Evolutionary conservation across 768 basidiomycete genomes (phyloP).

Genomic region (Collybia nuda): DNA sequence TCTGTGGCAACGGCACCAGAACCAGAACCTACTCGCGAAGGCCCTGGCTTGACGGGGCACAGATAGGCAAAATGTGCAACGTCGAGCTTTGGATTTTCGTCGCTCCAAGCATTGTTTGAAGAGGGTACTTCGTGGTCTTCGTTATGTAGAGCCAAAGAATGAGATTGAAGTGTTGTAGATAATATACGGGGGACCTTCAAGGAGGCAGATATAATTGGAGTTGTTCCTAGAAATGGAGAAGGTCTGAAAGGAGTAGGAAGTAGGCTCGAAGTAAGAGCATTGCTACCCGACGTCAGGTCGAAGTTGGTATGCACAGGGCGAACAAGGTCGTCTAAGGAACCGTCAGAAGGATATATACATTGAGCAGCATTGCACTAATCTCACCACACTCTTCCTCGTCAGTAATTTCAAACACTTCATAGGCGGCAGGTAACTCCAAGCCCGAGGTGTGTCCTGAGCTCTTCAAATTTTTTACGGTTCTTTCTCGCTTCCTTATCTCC

Average conservation of each 20-base stretch:
- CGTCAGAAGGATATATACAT: constrained; percentile 4
- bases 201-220: too few species aligned
- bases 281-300: too few species aligned
- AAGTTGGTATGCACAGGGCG: not conserved
- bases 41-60: constrained; percentile 4
- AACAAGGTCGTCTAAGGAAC: not conserved
- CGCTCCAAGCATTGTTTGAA: constrained; percentile 13
- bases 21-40: constrained; percentile 10
- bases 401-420: constrained; percentile 19
- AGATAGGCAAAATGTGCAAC: constrained; percentile 43
- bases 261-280: too few species aligned
- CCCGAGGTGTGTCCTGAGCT: not conserved
- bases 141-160: too few species aligned
- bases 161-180: too few species aligned
- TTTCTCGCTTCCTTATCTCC: constrained; percentile 24
- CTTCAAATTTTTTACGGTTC: constrained; percentile 4
- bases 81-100: constrained; percentile 23
- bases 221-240: too few species aligned
- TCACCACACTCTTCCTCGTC: constrained; percentile 15
- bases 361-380: not conserved
- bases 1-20: not conserved
- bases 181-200: too few species aligned
- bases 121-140: too few species aligned
- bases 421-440: not conserved
- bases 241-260: too few species aligned